Percentiles rank a stretch among this genome's conserved stretches.
These are phyloP conservation scores for Pseudogymnoascus sp. DNA, from an alignment of 2,329 filamentous ascomycete species.

Conservation along the genomic window DNA sequence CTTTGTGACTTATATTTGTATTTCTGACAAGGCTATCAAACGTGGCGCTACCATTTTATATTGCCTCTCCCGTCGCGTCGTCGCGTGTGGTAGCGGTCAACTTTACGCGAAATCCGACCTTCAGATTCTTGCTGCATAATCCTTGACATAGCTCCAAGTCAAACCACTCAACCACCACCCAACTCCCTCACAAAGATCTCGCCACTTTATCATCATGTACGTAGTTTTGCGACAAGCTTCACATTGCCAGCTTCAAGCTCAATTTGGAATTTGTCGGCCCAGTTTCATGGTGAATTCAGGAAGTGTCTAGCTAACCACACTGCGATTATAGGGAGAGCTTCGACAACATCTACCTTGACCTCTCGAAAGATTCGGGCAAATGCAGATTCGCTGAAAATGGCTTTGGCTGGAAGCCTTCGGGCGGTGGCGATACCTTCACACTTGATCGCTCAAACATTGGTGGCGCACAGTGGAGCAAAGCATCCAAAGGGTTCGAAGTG, in stretches of 20 bases:
- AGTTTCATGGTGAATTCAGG: neutral
- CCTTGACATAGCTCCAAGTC: neutral
- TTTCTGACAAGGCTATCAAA: neutral
- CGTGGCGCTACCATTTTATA: neutral
- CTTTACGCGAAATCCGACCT: slow-evolving; percentile 6
- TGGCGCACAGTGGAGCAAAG: slow-evolving; percentile 88
- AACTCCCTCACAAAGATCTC: neutral
- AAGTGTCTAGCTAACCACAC: neutral
- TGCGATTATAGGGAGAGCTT: slow-evolving; percentile 66
- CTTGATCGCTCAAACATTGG: slow-evolving; percentile 79
- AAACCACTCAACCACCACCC: slow-evolving; percentile 3
- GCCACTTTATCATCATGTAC: slow-evolving; percentile 1
- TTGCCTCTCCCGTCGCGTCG: neutral
- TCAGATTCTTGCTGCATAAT: slow-evolving; percentile 9
- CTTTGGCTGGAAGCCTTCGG: slow-evolving; percentile 86
- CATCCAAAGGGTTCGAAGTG: slow-evolving; percentile 84
- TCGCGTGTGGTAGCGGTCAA: slow-evolving; percentile 6
- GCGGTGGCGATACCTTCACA: slow-evolving; percentile 86
- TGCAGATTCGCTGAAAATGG: slow-evolving; percentile 92
- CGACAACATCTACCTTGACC: slow-evolving; percentile 91
- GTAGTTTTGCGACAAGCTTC: neutral
- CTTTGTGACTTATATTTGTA: neutral
- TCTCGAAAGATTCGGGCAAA: slow-evolving; percentile 86
- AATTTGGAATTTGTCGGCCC: neutral
- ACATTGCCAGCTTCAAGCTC: neutral